Base-by-base conservation (phyloP, 371 early-diverging fungal genomes). In the Syncephalis fuscata region DNA sequence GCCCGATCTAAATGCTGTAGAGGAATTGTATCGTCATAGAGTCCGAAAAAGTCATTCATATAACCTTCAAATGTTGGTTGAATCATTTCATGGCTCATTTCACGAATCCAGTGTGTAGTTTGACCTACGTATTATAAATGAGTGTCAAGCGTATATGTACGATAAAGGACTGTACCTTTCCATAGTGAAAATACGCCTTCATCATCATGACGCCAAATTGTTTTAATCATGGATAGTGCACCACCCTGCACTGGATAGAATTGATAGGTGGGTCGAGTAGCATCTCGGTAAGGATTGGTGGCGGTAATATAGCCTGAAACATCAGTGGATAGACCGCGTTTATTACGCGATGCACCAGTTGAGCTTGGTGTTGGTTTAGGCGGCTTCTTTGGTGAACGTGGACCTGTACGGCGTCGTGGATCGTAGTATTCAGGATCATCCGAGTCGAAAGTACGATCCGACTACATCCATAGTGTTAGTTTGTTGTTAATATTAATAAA, bases 1-100 rank as follows among this genome's bases (percentile, higher is more conserved):
- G 66, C 66, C 44, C 55, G 62, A 43, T 80, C 71, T 40, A 80
- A 56, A 51, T 87, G 79, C 17, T 74, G 70, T 41, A 80, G 59
- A 11, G 81, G 78, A 17, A 79, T 77, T 2, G 80, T 78, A 50
- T 78, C 80, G 50, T 86, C 88, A 53, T 85, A 81, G 15, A 85
- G 54, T 26, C 77, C 80, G 52, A 85, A 76, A 23, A 73, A 47
- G 45, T 86, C 87, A 59, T 84, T 85, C 44, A 86, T 52, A 2
- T 63, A 52, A 8, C 75, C 71, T 58, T 86, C 85, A 26, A 88
- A 52, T 14, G 76, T 69, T 1, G 88, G 85, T 55, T 85, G 79
- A 32, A 82, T 49, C 39, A 78, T 57, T 8, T 79, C 61, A 27
- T 80, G 71, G 16, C 73, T 44, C 66, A 88, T 75, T 48, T 82